Evolutionary conservation across 2,329 filamentous ascomycete species (phyloP), one percentile per base, ranked within the genome.

Genomic region (Colletotrichum euphorbiae): DNA sequence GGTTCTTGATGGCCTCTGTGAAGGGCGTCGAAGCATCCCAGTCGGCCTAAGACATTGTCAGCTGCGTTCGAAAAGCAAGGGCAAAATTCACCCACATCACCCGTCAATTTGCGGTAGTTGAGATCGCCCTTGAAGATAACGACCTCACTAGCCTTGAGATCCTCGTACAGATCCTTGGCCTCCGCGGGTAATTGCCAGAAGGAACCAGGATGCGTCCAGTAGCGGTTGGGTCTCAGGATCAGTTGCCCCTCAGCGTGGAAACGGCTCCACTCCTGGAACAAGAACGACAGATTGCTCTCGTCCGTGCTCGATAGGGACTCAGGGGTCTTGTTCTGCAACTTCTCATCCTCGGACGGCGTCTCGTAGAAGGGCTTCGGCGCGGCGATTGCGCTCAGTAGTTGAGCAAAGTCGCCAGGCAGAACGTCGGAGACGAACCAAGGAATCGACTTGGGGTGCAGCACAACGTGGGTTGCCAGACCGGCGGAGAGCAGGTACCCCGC

Each of bases 361-460:
- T 90, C 88, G 81, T 96, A 98, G 79, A 98, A 97, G 11, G 80
- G 74, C 73, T 91, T 89, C 1, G 96, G 93, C 72, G 90, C 86
- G 6, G 90, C 88, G n/a, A 99, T 86, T 4, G 91, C 93, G 70
- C 87, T 89, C 58, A 99, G 87, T 2, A 98, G 86, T n/a, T 91
- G 89, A 1, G 84, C 85, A 74, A 98, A 98, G 80, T 99, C 96
- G 45, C 83, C 85, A 0, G 95, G 94, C 11, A 97, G 80, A 3
- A 98, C 96, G 75, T 99, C 96, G 1, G 94, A 98, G 54, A 99
- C 96, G 77, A 98, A 99, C 96, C 96, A 99, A 1, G 96, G 96
- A 67, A 99, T 94, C 21, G 90, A 91, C 82, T 99, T 99, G 58
- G 96, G 94, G 75, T 97, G 94, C 9, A 99, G 86, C 19, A 98